Evolutionary conservation across 2,329 filamentous ascomycete species (phyloP), one percentile per base, ranked within the genome.

Genomic region (Fusarium avenaceum): DNA sequence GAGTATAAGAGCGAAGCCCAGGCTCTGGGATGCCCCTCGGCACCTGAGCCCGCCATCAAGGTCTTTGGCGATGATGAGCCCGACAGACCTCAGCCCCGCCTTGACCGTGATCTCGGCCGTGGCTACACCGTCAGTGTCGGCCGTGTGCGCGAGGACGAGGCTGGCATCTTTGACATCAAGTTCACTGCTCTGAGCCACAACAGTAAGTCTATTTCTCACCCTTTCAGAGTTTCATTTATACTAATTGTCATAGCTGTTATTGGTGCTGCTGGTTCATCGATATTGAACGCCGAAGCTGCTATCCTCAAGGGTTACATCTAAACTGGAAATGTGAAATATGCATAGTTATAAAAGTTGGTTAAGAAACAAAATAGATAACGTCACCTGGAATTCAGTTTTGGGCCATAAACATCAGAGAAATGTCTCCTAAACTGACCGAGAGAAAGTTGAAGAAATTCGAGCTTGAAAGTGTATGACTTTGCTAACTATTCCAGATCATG

Each of bases 61-160:
- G 93, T 98, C 22, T 93, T 96, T 81, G 61, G 62, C 3, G 61
- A 69, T 13, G 94, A 97, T 63, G 92, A 97, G 83, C 84, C 90
- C 2, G 94, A 97, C 79, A 85, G 96, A 57, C 96, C 96, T 44
- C 96, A 98, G 82, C 96, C 96, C 19, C 86, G 96, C 70, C 84
- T 98, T 47, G 96, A 98, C 78, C 88, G 95, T 59, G 92, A 98
- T 71, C 87, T 94, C 26, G 90, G 92, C 63, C 87, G 88, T 51
- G 95, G 96, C 0, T 98, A 97, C 77, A 92, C 94, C 5, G 93
- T 97, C 39, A 96, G 92, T 73, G 94, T 98, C 20, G 95, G 95
- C 9, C 87, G 95, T 26, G 87, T 97, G 28, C 84, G 96, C 46
- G 90, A 95, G 78, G 94, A 97, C 74, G 91, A 93, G 72, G 92